Conservation (phyloP, 768 basidiomycete species). For the Tulasnella sp. region DNA sequence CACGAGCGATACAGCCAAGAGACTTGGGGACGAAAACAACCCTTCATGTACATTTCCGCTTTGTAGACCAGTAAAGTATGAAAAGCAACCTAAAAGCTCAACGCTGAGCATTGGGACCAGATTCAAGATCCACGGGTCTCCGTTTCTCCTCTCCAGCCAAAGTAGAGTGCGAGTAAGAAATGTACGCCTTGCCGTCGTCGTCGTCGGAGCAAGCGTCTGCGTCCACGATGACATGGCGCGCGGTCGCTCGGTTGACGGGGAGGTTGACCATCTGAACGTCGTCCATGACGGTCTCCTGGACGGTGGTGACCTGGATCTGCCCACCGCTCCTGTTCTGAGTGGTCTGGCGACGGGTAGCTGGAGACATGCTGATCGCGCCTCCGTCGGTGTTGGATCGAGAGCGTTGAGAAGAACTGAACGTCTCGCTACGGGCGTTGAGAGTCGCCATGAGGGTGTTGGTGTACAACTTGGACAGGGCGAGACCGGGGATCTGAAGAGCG, state of each 20-base stretch:
- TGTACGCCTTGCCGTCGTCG: neutral
- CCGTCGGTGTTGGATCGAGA: neutral
- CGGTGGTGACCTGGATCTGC: constrained; percentile 4
- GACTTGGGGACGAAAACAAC: neutral
- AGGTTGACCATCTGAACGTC: constrained; percentile 6
- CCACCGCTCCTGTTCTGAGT: neutral
- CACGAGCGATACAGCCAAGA: neutral
- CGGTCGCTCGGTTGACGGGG: neutral
- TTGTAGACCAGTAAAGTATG: neutral
- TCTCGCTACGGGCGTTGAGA: constrained; percentile 11
- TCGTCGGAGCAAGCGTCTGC: neutral
- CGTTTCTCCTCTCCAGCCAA: neutral
- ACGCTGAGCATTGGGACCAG: neutral
- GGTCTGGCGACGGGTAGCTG: neutral
- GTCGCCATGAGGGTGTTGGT: constrained; percentile 15
- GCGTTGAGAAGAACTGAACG: neutral
- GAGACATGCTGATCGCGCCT: neutral
- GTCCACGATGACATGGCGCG: neutral
- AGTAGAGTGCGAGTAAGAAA: neutral
- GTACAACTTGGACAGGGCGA: constrained; percentile 14
- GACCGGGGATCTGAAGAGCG: constrained; percentile 4
- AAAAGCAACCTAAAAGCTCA: neutral
- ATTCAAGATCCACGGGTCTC: neutral
- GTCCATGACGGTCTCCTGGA: neutral
- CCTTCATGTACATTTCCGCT: neutral